Percentiles rank a stretch among this genome's conserved stretches.
These are phyloP conservation scores for Xylariaceae sp. DNA, from an alignment of 2,329 filamentous ascomycete species.

Conservation along the genomic window DNA sequence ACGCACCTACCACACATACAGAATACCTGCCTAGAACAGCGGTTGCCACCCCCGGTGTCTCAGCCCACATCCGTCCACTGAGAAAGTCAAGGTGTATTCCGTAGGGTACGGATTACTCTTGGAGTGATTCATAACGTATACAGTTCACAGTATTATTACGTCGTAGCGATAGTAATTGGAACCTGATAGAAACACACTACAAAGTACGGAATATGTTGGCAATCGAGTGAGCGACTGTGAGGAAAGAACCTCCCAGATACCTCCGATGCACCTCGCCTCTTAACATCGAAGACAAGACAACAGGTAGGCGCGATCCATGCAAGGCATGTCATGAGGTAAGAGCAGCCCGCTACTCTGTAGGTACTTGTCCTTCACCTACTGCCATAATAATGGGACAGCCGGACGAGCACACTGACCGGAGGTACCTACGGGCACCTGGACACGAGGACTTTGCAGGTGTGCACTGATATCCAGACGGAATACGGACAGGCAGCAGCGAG, in stretches of 20 bases:
- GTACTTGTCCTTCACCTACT: neutral
- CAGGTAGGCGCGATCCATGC: neutral
- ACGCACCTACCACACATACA: neutral
- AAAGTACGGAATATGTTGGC: too few relatives aligned
- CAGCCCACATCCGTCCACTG: neutral
- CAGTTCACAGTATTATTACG: too few relatives aligned
- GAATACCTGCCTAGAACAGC: neutral
- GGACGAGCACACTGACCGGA: neutral
- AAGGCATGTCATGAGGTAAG: neutral
- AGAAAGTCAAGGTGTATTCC: neutral
- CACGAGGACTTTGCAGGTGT: neutral
- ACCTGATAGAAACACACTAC: neutral
- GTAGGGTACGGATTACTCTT: too few relatives aligned
- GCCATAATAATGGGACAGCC: neutral
- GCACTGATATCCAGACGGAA: too few relatives aligned
- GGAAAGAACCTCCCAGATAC: neutral
- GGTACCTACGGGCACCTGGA: neutral
- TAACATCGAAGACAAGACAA: neutral
- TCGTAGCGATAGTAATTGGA: neutral
- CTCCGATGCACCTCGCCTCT: neutral
- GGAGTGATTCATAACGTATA: too few relatives aligned
- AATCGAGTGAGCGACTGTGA: too few relatives aligned
- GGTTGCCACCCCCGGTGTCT: neutral
- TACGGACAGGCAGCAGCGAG: too few relatives aligned
- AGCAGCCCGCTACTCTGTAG: neutral